Evolutionary conservation across 169 alveolate species (phyloP).

Genomic region (Cyclospora cayetanensis): DNA sequence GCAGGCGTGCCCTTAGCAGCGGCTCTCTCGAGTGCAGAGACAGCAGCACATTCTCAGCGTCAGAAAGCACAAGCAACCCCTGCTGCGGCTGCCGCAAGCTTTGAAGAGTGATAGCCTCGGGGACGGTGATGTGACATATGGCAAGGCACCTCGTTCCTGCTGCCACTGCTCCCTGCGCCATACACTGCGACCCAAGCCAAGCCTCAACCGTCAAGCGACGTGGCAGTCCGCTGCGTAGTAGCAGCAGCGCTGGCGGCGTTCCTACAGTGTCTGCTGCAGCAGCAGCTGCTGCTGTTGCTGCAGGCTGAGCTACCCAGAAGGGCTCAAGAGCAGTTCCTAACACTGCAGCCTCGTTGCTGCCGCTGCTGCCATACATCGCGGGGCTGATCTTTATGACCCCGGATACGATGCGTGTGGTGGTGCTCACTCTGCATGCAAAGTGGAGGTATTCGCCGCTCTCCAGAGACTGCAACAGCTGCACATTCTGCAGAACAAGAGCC

Average conservation of each 20-base stretch:
- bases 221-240: background rate
- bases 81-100: slow-evolving; percentile 42
- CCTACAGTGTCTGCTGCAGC: background rate
- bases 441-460: background rate
- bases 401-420: background rate
- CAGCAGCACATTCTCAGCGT: slow-evolving; percentile 26
- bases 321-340: background rate
- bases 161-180: background rate
- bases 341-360: background rate
- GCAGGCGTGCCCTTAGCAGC: slow-evolving; percentile 12
- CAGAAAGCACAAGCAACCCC: background rate
- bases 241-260: background rate
- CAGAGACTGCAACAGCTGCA: background rate
- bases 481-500: background rate
- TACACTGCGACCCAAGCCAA: background rate
- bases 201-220: background rate
- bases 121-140: background rate
- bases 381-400: too few relatives aligned
- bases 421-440: background rate
- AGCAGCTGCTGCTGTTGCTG: background rate
- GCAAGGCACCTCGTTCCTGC: background rate
- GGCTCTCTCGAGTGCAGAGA: slow-evolving; percentile 23
- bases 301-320: background rate
- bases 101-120: background rate
- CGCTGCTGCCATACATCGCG: background rate